Evolutionary conservation across 352 stramenopile genomes (phyloP).

Genomic region (Ophiocytium majus): DNA sequence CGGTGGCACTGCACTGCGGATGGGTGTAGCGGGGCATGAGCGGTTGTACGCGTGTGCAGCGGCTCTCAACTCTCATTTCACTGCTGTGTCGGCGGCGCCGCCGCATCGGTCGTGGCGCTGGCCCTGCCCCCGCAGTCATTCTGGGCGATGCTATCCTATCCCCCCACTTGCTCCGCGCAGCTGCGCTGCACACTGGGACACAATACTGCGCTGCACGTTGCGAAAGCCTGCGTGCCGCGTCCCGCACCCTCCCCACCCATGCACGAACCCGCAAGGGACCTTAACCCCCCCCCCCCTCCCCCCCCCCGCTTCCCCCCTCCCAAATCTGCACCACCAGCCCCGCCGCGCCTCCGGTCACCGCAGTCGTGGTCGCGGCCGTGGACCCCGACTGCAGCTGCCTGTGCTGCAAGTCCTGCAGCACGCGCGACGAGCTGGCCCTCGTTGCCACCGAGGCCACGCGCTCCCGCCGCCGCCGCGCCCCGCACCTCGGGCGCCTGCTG

Average conservation of each 20-base stretch:
- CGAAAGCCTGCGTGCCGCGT: background rate
- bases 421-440: background rate
- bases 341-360: background rate
- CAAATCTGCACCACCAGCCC: background rate
- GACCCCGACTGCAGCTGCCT: slow-evolving; percentile 9
- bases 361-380: background rate
- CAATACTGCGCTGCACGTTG: background rate
- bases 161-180: too few relatives aligned
- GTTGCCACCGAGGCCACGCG: background rate
- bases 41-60: too few relatives aligned
- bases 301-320: background rate
- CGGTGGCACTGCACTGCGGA: too few relatives aligned
- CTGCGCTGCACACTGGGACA: background rate
- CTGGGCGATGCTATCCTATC: too few relatives aligned
- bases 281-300: background rate
- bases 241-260: background rate
- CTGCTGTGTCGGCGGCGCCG: too few relatives aligned
- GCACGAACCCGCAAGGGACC: background rate
- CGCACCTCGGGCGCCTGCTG: background rate
- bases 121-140: too few relatives aligned
- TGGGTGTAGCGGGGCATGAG: too few relatives aligned
- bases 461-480: background rate
- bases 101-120: too few relatives aligned
- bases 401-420: slow-evolving; percentile 15
- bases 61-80: too few relatives aligned